Evolutionary conservation across 2,329 filamentous ascomycete species (phyloP).

Genomic region (Eurotiales sp.): DNA sequence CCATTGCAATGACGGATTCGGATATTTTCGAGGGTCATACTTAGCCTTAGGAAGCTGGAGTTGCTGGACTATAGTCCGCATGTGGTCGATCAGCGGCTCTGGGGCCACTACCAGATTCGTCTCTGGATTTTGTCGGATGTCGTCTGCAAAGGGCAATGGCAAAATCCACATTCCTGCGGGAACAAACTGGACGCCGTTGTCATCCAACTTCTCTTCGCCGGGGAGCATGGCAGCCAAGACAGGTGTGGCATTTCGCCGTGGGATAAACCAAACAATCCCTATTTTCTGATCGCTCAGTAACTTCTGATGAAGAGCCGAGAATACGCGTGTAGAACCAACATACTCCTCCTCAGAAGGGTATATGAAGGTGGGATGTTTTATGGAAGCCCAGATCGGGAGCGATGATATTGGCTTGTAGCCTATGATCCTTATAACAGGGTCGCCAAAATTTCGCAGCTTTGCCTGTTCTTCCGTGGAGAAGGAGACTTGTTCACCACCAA

Average conservation of each 20-base stretch:
- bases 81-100: slow-evolving; percentile 70
- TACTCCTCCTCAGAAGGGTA: slow-evolving; percentile 90
- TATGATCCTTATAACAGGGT: slow-evolving; percentile 79
- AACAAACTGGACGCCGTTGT: slow-evolving; percentile 64
- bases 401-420: slow-evolving; percentile 81
- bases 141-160: slow-evolving; percentile 83
- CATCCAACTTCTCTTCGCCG: slow-evolving; percentile 62
- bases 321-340: slow-evolving; percentile 87
- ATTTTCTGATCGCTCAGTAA: slow-evolving; percentile 75
- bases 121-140: slow-evolving; percentile 72
- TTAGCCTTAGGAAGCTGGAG: slow-evolving; percentile 80
- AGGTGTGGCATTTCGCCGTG: slow-evolving; percentile 75
- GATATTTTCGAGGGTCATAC: slow-evolving; percentile 83
- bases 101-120: slow-evolving; percentile 57
- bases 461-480: slow-evolving; percentile 84
- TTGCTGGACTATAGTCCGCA: slow-evolving; percentile 79
- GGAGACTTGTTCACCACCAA: slow-evolving; percentile 82
- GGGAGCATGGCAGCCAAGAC: slow-evolving; percentile 78
- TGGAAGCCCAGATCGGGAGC: slow-evolving; percentile 77
- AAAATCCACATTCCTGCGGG: slow-evolving; percentile 87
- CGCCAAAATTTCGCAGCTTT: slow-evolving; percentile 72
- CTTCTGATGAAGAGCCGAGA: slow-evolving; percentile 86
- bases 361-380: slow-evolving; percentile 84
- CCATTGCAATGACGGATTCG: slow-evolving; percentile 92
- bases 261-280: slow-evolving; percentile 84